Conservation (phyloP, 2,329 filamentous ascomycete species). For the Botryotinia convoluta region DNA sequence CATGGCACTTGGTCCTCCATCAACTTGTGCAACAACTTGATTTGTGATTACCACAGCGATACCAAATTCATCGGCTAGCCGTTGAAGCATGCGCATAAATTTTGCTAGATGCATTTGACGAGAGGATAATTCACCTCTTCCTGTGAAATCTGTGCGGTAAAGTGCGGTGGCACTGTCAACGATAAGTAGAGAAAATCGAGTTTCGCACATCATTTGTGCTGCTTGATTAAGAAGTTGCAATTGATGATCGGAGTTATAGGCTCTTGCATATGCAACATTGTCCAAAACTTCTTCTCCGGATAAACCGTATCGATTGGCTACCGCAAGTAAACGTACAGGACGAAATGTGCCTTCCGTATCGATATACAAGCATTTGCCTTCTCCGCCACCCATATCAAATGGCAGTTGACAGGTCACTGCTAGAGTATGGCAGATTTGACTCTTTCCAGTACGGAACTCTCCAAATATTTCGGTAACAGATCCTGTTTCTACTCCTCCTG, state of each 20-base stretch:
- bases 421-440: slow-evolving; percentile 97
- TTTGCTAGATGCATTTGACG: slow-evolving; percentile 86
- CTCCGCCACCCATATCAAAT: slow-evolving; percentile 98
- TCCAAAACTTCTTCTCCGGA: slow-evolving; percentile 97
- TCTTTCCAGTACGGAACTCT: slow-evolving; percentile 97
- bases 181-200: slow-evolving; percentile 89
- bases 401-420: slow-evolving; percentile 96
- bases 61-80: slow-evolving; percentile 79
- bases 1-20: slow-evolving; percentile 94
- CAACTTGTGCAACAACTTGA: slow-evolving; percentile 96
- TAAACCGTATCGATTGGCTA: slow-evolving; percentile 90
- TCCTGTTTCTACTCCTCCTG: slow-evolving; percentile 92
- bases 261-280: slow-evolving; percentile 95
- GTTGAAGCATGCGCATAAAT: slow-evolving; percentile 81
- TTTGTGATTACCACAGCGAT: slow-evolving; percentile 99
- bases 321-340: slow-evolving; percentile 83
- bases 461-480: slow-evolving; percentile 98
- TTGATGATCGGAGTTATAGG: slow-evolving; percentile 98
- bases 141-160: slow-evolving; percentile 94
- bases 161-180: slow-evolving; percentile 95
- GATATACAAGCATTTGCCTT: slow-evolving; percentile 98
- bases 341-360: slow-evolving; percentile 97
- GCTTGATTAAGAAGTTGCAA: slow-evolving; percentile 92
- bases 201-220: slow-evolving; percentile 99
- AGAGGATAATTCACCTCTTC: slow-evolving; percentile 94